Evolutionary conservation across 2,329 filamentous ascomycete species (phyloP).

Genomic region (Pyricularia pennisetigena): DNA sequence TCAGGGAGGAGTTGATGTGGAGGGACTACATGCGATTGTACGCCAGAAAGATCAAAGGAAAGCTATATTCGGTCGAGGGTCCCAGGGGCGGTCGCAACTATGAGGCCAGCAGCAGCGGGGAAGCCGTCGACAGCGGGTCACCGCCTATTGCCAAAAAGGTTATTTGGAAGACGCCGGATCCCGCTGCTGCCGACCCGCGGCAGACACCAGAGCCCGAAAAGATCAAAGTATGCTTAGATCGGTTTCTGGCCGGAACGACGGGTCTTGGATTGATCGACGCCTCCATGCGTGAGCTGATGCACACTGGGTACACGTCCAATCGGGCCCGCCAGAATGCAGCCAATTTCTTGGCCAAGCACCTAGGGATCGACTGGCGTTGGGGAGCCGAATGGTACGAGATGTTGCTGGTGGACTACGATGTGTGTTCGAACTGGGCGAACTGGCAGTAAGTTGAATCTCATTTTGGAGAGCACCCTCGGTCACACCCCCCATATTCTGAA

Average conservation of each 20-base stretch:
- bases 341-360: constrained; percentile 61
- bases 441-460: constrained; percentile 43
- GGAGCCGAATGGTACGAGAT: constrained; percentile 79
- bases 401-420: constrained; percentile 66
- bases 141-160: background rate
- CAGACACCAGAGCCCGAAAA: constrained; percentile 18
- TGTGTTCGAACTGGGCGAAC: constrained; percentile 69
- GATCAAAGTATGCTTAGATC: constrained; percentile 37
- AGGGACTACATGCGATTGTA: constrained; percentile 75
- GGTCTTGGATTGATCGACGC: constrained; percentile 73
- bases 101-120: background rate
- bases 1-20: constrained; percentile 69
- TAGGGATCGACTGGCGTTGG: constrained; percentile 69
- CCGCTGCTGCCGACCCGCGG: constrained; percentile 16
- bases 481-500: background rate
- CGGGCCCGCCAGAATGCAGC: constrained; percentile 69
- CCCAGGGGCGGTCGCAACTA: constrained; percentile 35
- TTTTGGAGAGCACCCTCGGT: background rate
- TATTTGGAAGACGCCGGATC: constrained; percentile 2
- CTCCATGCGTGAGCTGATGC: constrained; percentile 61
- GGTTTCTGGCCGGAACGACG: constrained; percentile 58
- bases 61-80: constrained; percentile 55
- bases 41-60: constrained; percentile 55
- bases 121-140: background rate
- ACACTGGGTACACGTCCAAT: constrained; percentile 72